Evolutionary conservation across 495 filamentous ascomycete species (phyloP), one percentile per base, ranked within the genome.

Genomic region (Alectoria sarmentosa): DNA sequence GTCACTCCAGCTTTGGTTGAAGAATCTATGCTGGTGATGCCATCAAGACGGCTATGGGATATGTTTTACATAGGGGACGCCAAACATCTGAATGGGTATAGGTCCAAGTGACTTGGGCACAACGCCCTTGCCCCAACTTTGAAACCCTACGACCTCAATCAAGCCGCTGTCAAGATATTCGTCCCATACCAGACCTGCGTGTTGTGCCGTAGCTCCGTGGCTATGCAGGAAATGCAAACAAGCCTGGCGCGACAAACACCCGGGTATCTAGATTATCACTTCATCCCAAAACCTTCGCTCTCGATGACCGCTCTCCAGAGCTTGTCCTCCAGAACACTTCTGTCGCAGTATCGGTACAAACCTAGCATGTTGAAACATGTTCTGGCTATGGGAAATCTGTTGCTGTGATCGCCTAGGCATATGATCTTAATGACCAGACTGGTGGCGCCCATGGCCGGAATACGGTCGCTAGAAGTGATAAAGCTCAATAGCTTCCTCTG

Each of bases 201-300:
- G 14, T 34, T 36, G 17, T 28, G n/a, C 28, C 39, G 10, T 19
- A 34, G 26, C 32, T 8, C 38, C 26, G 26, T 37, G 42, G 37
- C 7, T 42, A 57, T 41, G 37, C 49, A 28, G 38, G 21, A 23
- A n/a, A 34, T 17, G 32, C 26, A 26, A 56, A 17, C 7, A 55
- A 21, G 34, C 17, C 1, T 3, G 3, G 52, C 5, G 28, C 15
- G 30, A 55, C 30, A 19, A 30, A 34, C 19, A 5, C 42, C 32
- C 32, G 23, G 63, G 41, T 49, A 65, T 60, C 54, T 65, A 13
- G 36, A 48, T 39, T 44, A 26, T 73, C 64, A 96, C 75, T 93
- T 96, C 76, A 97, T 78, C 46, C 93, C 93, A 82, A 97, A 97
- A 54, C 92, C 92, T 73, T 96, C 91, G 69, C 93, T 95, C 74